Evolutionary conservation across 176 grass and related monocot genomes (phyloP), one percentile per base, ranked within the genome.

Genomic region (Triticum urartu): DNA sequence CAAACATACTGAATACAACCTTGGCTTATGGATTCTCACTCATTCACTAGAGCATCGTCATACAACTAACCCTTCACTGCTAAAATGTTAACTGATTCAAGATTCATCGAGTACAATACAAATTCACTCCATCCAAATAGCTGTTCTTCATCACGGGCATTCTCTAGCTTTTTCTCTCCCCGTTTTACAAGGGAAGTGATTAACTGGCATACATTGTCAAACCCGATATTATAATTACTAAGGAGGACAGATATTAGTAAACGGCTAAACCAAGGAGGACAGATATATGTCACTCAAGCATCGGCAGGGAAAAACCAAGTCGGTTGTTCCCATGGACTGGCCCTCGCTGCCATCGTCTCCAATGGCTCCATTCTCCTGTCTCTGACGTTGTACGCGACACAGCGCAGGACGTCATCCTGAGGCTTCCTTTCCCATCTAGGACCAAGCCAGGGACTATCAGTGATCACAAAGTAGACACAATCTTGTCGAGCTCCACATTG

Each of bases 381-480:
- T 22, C 68, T 71, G 10, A 87, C 56, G 43, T 81, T 66, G 69
- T 75, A 81, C 42, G 67, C 33, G 9, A 79, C 32, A 20, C 9
- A 72, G 21, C 43, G 21, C 21, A 72, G n/a, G 13, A 72, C 21
- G 21, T 43, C 21, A 13, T 72, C 69, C 38, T 72, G 21, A 14
- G 38, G 38, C 69, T 36, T 6, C 69, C 38, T 43, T 39, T 43
- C 11, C 35, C 11, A 20, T 22, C n/a, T 4, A 7, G 38, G 21
- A 24, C 24, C 11, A 3, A 38, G 1, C 69, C 34, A n/a, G 38
- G 38, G 38, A 12, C 20, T 4, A n/a, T 40, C 68, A 3, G 69
- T 42, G 21, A 45, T 45, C 45, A 45, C 43, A 6, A 24, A 87
- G 42, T 87, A 87, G 61, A 87, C 33, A n/a, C 78, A 81, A 52